Evolutionary conservation across 1,284 basidiomycete species (phyloP).

Genomic region (Moesziomyces sp.): DNA sequence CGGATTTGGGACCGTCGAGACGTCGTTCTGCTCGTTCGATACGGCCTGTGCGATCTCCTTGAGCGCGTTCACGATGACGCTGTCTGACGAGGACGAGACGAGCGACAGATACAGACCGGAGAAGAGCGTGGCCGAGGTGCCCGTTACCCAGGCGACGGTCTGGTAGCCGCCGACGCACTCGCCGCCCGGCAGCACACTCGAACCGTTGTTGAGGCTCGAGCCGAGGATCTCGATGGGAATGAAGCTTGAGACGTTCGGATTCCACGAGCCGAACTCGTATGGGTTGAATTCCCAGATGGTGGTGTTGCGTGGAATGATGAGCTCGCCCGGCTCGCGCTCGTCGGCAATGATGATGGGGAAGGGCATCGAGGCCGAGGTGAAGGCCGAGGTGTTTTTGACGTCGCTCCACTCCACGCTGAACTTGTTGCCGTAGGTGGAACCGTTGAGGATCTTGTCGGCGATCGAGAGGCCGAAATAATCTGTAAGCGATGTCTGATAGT

Average conservation of each 20-base stretch:
- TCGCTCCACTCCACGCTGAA: slow-evolving; percentile 58
- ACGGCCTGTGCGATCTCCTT: slow-evolving; percentile 49
- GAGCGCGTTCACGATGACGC: slow-evolving; percentile 36
- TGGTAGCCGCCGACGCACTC: slow-evolving; percentile 58
- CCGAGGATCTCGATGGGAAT: slow-evolving; percentile 64
- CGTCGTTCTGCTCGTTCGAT: slow-evolving; percentile 68
- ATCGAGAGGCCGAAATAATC: slow-evolving; percentile 66
- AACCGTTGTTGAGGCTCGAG: slow-evolving; percentile 51
- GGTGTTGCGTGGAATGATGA: slow-evolving; percentile 69
- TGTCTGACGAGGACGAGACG: slow-evolving; percentile 41
- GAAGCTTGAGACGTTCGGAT: slow-evolving; percentile 63
- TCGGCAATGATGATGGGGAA: slow-evolving; percentile 70
- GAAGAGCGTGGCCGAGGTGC: slow-evolving; percentile 67
- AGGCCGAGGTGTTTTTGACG: slow-evolving; percentile 54
- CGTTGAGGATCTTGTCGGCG: slow-evolving; percentile 61
- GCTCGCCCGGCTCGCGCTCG: slow-evolving; percentile 70
- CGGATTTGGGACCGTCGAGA: slow-evolving; percentile 69
- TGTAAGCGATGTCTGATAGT: slow-evolving; percentile 51
- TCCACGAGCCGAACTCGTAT: slow-evolving; percentile 71
- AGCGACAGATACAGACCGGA: slow-evolving; percentile 65
- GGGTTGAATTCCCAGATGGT: slow-evolving; percentile 70
- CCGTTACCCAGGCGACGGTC: slow-evolving; percentile 58
- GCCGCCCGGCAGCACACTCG: slow-evolving; percentile 23
- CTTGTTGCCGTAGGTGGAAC: slow-evolving; percentile 51
- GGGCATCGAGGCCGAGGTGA: slow-evolving; percentile 53